Evolutionary conservation across 192 early-diverging fungal species (phyloP), one percentile per base, ranked within the genome.

Genomic region (Cetraspora pellucida): DNA sequence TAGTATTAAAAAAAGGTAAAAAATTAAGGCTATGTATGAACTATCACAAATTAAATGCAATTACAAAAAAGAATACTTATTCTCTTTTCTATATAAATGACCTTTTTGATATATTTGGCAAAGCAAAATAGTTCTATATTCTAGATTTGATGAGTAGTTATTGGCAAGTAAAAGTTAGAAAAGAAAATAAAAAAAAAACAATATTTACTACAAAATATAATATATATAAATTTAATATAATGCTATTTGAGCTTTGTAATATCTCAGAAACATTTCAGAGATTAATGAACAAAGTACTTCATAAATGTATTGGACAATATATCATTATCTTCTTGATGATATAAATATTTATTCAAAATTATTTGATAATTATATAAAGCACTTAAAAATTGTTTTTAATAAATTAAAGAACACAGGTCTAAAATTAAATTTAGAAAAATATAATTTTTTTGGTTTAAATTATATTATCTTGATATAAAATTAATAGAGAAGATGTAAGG

Each of bases 311-410:
- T 0, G 76, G 79, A 19, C 50, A 75, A 10, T 78, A 70, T 27
- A 45, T 68, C 0, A 55, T 84, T 0, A 77, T 77, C 0, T 86
- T 27, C 64, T 86, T 11, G 84, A 90, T 74, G 81, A 88, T 66
- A 81, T 90, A n/a, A 70, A 85, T 2, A 80, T 90, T 0, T 90
- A 75, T 65, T 86, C 82, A 0, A 63, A 37, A 17, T 81, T 49
- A 45, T 79, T 78, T 3, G 74, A 80, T 13, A 59, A 80, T 14
- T 59, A 80, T 28, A 6, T 28, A 0, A 7, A 46, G 0, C 75
- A 80, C n/a, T 10, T 80, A 0, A 10, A 27, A 2, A 23, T 23
- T 9, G 10, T 77, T 9, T 65, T 80, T 19, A 27, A 77, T 2
- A 11, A 49, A 25, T 10, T 71, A 8, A 16, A 30, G 16, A 49